A percentile compares a stretch with the other conserved stretches of the same genome.
Conservation (phyloP, 371 early-diverging fungal species). For the Zancudomyces culisetae region DNA sequence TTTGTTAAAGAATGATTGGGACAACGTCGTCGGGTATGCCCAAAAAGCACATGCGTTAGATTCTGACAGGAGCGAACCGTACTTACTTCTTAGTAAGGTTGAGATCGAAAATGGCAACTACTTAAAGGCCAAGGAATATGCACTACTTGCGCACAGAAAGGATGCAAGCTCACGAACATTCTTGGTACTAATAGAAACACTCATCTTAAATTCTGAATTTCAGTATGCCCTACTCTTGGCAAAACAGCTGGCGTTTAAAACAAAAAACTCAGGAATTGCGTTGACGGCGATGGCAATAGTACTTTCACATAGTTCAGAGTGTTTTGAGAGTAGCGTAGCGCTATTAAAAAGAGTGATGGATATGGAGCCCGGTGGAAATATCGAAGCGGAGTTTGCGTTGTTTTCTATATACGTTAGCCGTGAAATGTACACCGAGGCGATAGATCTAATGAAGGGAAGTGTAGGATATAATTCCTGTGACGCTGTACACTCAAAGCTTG, state of each 20-base stretch:
- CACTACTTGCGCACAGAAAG: not conserved
- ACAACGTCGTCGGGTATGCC: not conserved
- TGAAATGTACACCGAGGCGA: constrained; percentile 2
- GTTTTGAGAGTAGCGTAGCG: constrained; percentile 7
- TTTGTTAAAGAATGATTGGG: not conserved
- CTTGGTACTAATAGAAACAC: not conserved
- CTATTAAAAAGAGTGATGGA: constrained; percentile 10
- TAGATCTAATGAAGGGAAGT: constrained; percentile 7
- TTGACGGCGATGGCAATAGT: constrained; percentile 13
- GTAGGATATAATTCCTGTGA: constrained; percentile 3
- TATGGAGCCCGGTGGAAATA: constrained; percentile 4
- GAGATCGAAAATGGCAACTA: not conserved
- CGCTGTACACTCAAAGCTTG: constrained; percentile 13
- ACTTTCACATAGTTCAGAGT: constrained; percentile 18
- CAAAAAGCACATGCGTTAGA: not conserved
- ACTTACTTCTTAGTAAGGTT: not conserved
- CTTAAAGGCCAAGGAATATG: not conserved
- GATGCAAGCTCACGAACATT: not conserved
- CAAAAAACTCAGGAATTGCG: constrained; percentile 8
- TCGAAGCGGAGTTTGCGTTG: constrained; percentile 10
- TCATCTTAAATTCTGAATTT: not conserved
- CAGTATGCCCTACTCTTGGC: constrained; percentile 15
- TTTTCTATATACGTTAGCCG: constrained; percentile 13
- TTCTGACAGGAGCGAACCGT: not conserved
- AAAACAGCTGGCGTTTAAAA: constrained; percentile 10